phyloP scores from a whole-genome alignment of 2,329 filamentous ascomycete species.

The Fusarium luffae region DNA sequence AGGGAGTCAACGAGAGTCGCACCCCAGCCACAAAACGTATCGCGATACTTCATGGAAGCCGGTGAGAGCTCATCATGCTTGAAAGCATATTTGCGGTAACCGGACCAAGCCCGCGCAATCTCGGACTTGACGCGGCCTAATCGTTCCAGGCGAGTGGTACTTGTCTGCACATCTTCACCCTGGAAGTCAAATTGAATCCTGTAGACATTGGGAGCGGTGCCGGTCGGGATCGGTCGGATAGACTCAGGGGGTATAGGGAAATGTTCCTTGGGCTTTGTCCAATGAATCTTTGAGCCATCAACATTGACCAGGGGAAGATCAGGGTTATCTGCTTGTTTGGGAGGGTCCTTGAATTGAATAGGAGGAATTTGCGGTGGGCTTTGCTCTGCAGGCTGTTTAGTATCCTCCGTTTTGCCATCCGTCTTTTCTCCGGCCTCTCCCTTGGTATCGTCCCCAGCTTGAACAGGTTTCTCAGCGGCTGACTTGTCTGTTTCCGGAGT shows the following conservation, averaged over 20 bases:
- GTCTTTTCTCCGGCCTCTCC: slow-evolving; percentile 4
- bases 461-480: slow-evolving; percentile 6
- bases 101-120: slow-evolving; percentile 82
- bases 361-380: slow-evolving; percentile 30
- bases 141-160: slow-evolving; percentile 71
- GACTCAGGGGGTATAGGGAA: slow-evolving; percentile 79
- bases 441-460: slow-evolving; percentile 12
- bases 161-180: slow-evolving; percentile 70
- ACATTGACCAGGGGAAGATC: slow-evolving; percentile 27
- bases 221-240: slow-evolving; percentile 80
- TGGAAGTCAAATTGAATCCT: slow-evolving; percentile 79
- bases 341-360: slow-evolving; percentile 47
- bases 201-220: slow-evolving; percentile 75
- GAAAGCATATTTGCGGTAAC: slow-evolving; percentile 84
- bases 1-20: slow-evolving; percentile 86
- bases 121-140: slow-evolving; percentile 76
- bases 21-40: slow-evolving; percentile 93
- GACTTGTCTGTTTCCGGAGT: slow-evolving; percentile 18
- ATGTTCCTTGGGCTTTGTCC: slow-evolving; percentile 78
- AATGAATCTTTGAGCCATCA: slow-evolving; percentile 64
- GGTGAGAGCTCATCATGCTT: slow-evolving; percentile 88
- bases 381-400: slow-evolving; percentile 21
- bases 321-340: slow-evolving; percentile 35
- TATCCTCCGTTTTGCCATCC: background rate
- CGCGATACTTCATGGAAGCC: slow-evolving; percentile 71